Evolutionary conservation across 73 alveolate species (phyloP).

Genomic region (Tetrahymena borealis): DNA sequence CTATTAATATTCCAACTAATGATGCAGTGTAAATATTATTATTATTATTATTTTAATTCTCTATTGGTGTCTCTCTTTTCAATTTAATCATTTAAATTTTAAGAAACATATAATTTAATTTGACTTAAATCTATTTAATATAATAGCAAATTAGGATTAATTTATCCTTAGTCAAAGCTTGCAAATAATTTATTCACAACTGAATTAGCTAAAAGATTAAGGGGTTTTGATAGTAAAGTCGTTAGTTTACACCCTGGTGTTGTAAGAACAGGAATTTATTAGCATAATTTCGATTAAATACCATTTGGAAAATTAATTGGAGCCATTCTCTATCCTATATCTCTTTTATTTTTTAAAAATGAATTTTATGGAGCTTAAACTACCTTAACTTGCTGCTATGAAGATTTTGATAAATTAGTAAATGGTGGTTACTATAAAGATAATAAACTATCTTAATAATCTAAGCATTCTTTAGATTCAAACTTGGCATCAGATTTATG

Average conservation of each 20-base stretch:
- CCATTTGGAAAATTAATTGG: neutral
- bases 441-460: neutral
- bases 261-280: constrained; percentile 21
- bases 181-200: constrained; percentile 37
- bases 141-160: neutral
- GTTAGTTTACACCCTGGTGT: constrained; percentile 59
- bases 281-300: neutral
- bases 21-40: constrained; percentile 15
- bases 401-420: neutral
- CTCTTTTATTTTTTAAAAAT: neutral
- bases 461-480: neutral
- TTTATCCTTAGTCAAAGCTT: constrained; percentile 6
- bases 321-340: neutral
- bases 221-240: constrained; percentile 44
- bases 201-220: constrained; percentile 36
- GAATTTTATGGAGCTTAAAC: neutral
- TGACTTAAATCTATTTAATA: neutral
- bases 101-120: neutral
- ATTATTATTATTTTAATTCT: too few relatives aligned
- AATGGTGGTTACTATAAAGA: neutral
- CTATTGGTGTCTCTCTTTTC: too few relatives aligned
- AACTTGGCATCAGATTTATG: neutral
- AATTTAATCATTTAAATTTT: neutral
- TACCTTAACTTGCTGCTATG: neutral
- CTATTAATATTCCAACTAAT: neutral